Base-by-base conservation (phyloP, 306 rosid genomes). In the Astragalus glycyphyllos region DNA sequence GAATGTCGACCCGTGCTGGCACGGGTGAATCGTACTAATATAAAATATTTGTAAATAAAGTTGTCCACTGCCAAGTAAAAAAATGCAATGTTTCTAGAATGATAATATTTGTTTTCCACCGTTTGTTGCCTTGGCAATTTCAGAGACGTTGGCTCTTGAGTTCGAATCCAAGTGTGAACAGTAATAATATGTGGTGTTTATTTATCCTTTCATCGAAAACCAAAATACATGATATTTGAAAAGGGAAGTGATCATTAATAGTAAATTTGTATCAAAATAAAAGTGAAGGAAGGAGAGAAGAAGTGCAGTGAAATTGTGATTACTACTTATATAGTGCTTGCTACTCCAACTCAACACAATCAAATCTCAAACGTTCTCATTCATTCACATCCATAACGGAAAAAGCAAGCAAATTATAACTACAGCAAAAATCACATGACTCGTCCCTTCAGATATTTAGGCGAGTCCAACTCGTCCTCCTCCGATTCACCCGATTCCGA, bases 371-470 rank as follows among this genome's bases (percentile, higher is more conserved):
- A 72, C 12, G 32, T 17, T 8, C 17, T 3, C 32, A 1, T 59
- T 15, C 60, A 2, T 6, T 48, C 17, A 6, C 31, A 20, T n/a
- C 10, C 34, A 3, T 44, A 41, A 23, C 55, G 48, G 29, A 59
- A 59, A 46, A 6, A 13, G 14, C 31, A 26, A 26, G 31, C 31
- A 26, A 26, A 26, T 26, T 26, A 72, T 6, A 41, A 12, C 8
- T 11, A 6, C 29, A 29, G 2, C 17, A 7, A 16, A 69, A 50
- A 6, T 8, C 67, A 58, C 87, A 91, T 92, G 96, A 85, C 82
- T 81, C 92, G 84, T 73, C 77, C 87, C 29, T 59, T 73, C 11
- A 80, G 97, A 80, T 71, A 68, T 37, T 74, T 88, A 41, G 84
- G 80, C 82, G 90, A 82, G 62, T 63, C 1, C 15, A 61, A 55